A percentile compares a stretch with the other conserved stretches of the same genome.
phyloP scores from a whole-genome alignment of 1,284 basidiomycete species.

The Irpex lacteus region DNA sequence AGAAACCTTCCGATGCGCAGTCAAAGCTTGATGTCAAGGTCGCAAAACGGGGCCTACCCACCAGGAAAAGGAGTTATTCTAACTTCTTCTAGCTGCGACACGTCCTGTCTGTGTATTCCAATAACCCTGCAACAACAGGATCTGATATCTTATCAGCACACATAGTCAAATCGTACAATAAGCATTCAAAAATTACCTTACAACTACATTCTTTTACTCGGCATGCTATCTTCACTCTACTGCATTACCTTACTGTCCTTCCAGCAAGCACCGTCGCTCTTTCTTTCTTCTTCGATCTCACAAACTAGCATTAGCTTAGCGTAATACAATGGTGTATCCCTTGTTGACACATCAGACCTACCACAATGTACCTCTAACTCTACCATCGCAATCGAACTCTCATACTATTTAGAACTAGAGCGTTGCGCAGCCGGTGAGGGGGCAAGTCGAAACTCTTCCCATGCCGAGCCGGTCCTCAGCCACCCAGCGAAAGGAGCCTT shows the following conservation, averaged over 20 bases:
- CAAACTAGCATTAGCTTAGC: not conserved
- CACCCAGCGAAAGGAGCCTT: slow-evolving; percentile 15
- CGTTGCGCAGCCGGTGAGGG: not conserved
- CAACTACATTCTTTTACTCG: not conserved
- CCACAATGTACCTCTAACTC: not conserved
- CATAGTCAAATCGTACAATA: not conserved
- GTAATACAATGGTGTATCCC: not conserved
- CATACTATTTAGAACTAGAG: not conserved
- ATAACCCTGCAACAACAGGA: not conserved
- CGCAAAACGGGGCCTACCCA: not conserved
- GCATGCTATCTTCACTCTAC: not conserved
- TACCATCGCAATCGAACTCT: not conserved
- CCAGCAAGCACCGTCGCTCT: not conserved
- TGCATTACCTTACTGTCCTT: not conserved
- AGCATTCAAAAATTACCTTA: not conserved
- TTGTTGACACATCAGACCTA: not conserved
- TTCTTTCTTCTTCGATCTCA: not conserved
- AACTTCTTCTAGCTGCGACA: not conserved
- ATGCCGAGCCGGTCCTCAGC: slow-evolving; percentile 14
- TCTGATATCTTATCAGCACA: not conserved
- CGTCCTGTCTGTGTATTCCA: too few species aligned
- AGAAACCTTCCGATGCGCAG: not conserved
- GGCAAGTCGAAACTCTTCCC: slow-evolving; percentile 27
- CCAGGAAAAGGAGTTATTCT: not conserved
- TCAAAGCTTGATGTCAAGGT: not conserved